These are phyloP conservation scores for Gomphus bonarii DNA, from an alignment of 1,284 basidiomycete genomes.

Conservation along the genomic window DNA sequence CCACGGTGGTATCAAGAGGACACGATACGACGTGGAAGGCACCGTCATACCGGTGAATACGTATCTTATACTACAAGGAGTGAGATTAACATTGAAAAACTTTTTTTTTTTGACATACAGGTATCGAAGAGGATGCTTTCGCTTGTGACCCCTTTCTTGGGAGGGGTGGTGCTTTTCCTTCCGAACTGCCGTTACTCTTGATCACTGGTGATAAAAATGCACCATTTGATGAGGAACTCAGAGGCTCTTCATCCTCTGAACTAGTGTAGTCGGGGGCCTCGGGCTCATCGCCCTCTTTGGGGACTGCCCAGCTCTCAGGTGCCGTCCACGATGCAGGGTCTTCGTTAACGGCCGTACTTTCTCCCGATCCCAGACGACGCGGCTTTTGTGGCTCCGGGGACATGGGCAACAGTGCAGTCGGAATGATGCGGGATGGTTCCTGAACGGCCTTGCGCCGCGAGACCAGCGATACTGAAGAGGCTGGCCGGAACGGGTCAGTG, in stretches of 20 bases:
- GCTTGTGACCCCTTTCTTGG: slow-evolving; percentile 8
- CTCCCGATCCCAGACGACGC: not conserved
- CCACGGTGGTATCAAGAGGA: slow-evolving; percentile 57
- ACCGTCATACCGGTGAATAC: slow-evolving; percentile 73
- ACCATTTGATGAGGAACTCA: slow-evolving; percentile 15
- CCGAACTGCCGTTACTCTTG: slow-evolving; percentile 14
- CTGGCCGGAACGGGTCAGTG: slow-evolving; percentile 2
- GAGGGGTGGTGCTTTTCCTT: slow-evolving; percentile 4
- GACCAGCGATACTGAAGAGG: not conserved
- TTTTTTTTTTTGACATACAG: not conserved
- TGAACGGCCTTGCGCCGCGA: not conserved
- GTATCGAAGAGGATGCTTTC: slow-evolving; percentile 12
- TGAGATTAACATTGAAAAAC: not conserved
- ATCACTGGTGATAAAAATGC: slow-evolving; percentile 15
- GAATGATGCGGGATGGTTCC: not conserved
- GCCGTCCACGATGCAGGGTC: slow-evolving; percentile 34
- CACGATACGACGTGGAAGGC: slow-evolving; percentile 67
- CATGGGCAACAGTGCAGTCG: not conserved
- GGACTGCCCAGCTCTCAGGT: slow-evolving; percentile 52
- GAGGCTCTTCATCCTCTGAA: slow-evolving; percentile 27
- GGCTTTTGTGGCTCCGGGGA: not conserved
- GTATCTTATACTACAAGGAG: slow-evolving; percentile 36
- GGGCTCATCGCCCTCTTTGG: slow-evolving; percentile 32
- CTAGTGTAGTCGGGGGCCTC: slow-evolving; percentile 32
- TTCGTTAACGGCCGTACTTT: slow-evolving; percentile 7